Evolutionary conservation across 2,329 filamentous ascomycete genomes (phyloP).

Genomic region (Grosmannia penicillata): DNA sequence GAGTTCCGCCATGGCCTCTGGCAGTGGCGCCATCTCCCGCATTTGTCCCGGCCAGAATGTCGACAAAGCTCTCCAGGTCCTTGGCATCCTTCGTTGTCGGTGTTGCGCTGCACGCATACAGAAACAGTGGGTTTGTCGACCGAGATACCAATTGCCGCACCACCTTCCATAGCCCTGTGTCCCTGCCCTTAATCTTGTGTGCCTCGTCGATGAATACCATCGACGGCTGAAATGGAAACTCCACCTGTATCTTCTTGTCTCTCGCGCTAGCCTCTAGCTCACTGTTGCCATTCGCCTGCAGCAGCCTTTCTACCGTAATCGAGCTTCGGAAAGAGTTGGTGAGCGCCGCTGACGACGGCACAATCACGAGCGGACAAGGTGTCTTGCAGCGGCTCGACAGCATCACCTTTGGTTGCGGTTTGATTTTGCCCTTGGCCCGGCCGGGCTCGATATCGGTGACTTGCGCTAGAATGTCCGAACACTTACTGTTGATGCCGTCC

Average conservation of each 20-base stretch:
- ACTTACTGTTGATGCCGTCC: neutral
- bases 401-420: too few species aligned
- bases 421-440: neutral
- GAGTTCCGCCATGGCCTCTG: too few species aligned
- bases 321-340: neutral
- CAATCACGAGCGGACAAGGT: constrained; percentile 1
- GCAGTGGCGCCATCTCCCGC: too few species aligned
- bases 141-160: neutral
- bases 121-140: neutral
- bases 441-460: neutral
- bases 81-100: neutral
- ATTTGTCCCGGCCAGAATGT: neutral
- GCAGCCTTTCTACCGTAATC: neutral
- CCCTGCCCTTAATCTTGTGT: constrained; percentile 1
- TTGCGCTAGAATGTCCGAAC: neutral
- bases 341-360: neutral
- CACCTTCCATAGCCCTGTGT: neutral
- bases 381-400: neutral
- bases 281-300: too few species aligned
- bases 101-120: constrained; percentile 1
- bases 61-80: neutral
- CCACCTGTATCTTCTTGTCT: neutral
- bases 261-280: too few species aligned
- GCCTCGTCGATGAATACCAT: constrained; percentile 2
- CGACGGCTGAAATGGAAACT: constrained; percentile 1